A percentile compares a stretch with the other conserved stretches of the same genome.
Conservation (phyloP, 805 yeast genomes). For the Saccharomyces paradoxus region DNA sequence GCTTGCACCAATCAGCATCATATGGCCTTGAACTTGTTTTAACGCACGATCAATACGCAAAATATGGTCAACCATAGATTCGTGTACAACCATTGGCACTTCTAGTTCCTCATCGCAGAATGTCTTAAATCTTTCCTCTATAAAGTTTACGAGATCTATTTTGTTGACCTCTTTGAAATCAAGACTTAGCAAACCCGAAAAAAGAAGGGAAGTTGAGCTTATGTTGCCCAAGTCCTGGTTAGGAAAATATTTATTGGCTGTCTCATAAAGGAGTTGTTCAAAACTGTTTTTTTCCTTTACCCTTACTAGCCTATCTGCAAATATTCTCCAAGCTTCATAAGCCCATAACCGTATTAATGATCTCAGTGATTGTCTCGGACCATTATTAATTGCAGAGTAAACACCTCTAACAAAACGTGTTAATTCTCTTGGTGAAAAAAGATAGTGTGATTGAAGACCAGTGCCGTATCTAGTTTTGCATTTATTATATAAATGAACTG, state of each 20-base stretch:
- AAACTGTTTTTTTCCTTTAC: slow-evolving; percentile 45
- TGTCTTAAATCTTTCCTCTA: slow-evolving; percentile 53
- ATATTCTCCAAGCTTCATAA: slow-evolving; percentile 73
- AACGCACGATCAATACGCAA: slow-evolving; percentile 75
- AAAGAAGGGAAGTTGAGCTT: slow-evolving; percentile 48
- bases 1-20: slow-evolving; percentile 75
- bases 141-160: slow-evolving; percentile 43
- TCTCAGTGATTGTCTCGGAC: slow-evolving; percentile 32
- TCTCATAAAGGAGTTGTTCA: slow-evolving; percentile 28
- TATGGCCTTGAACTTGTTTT: slow-evolving; percentile 81
- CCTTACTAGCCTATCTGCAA: slow-evolving; percentile 59
- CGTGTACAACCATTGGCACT: slow-evolving; percentile 51
- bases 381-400: slow-evolving; percentile 38
- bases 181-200: slow-evolving; percentile 66
- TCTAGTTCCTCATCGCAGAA: slow-evolving; percentile 76
- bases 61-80: slow-evolving; percentile 64
- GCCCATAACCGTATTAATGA: slow-evolving; percentile 60
- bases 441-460: slow-evolving; percentile 46
- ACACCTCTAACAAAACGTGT: slow-evolving; percentile 85
- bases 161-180: slow-evolving; percentile 50
- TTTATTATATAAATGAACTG: slow-evolving; percentile 51
- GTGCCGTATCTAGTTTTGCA: slow-evolving; percentile 38
- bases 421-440: slow-evolving; percentile 83
- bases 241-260: slow-evolving; percentile 39
- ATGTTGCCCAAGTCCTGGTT: slow-evolving; percentile 32